A percentile compares a stretch with the other conserved stretches of the same genome.
These are phyloP conservation scores for Leccinum subgranulosum DNA, from an alignment of 768 basidiomycete species.

Conservation along the genomic window DNA sequence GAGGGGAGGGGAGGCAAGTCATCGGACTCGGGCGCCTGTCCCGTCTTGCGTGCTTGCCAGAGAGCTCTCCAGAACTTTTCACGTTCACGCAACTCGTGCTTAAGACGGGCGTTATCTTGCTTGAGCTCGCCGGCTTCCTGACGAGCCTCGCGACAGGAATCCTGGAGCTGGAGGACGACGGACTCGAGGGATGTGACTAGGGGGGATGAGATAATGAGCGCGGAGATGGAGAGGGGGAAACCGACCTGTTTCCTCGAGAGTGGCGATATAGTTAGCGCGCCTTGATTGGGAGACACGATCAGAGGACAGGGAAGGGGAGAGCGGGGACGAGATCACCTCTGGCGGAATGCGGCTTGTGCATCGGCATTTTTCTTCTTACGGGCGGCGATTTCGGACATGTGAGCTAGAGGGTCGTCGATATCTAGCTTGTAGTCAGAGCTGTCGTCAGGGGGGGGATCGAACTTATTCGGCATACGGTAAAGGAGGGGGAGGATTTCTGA, in stretches of 20 bases:
- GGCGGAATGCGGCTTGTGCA: constrained; percentile 83
- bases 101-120: constrained; percentile 63
- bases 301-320: constrained; percentile 10
- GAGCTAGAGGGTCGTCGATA: constrained; percentile 34
- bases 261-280: constrained; percentile 83
- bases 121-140: constrained; percentile 58
- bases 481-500: constrained; percentile 2
- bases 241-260: constrained; percentile 77
- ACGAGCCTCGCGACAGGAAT: constrained; percentile 69
- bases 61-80: constrained; percentile 71
- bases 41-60: constrained; percentile 63
- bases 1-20: constrained; percentile 51
- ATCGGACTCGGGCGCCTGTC: constrained; percentile 48
- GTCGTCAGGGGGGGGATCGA: constrained; percentile 35
- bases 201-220: constrained; percentile 14
- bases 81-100: constrained; percentile 63
- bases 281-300: constrained; percentile 24
- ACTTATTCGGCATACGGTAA: constrained; percentile 29
- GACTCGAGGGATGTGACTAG: constrained; percentile 79
- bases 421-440: constrained; percentile 37
- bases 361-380: constrained; percentile 89
- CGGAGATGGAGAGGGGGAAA: neutral
- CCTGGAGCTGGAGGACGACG: constrained; percentile 82
- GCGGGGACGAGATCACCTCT: constrained; percentile 36
- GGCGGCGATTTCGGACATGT: constrained; percentile 64